phyloP scores from a whole-genome alignment of 257 asterid species.

The Fraxinus pennsylvanica region DNA sequence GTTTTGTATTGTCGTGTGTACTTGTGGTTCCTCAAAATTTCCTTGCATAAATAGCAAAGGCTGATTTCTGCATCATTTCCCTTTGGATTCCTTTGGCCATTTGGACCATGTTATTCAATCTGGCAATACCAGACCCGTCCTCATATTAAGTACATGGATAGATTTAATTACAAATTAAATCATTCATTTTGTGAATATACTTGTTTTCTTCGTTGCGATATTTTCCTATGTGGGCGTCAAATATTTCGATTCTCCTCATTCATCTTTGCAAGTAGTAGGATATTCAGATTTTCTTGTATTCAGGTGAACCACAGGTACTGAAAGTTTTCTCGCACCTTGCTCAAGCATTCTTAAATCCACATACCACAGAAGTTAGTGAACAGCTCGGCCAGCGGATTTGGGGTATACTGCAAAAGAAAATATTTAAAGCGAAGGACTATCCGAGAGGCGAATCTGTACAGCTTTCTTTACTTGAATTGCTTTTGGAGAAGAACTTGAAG shows the following conservation, averaged over 20 bases:
- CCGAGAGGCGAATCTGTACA: conserved; percentile 76
- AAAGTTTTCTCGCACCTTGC: conserved; percentile 75
- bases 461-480: conserved; percentile 61
- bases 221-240: neutral
- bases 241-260: neutral
- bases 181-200: neutral
- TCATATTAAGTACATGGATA: neutral
- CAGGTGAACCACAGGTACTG: conserved; percentile 81
- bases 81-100: neutral
- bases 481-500: conserved; percentile 74
- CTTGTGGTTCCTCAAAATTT: neutral
- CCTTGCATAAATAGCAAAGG: neutral
- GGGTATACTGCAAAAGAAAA: conserved; percentile 91
- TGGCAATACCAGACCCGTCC: neutral
- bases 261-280: neutral
- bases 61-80: neutral
- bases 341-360: conserved; percentile 80
- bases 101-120: neutral
- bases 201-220: neutral
- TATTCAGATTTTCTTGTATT: conserved; percentile 25
- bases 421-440: conserved; percentile 84
- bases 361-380: conserved; percentile 87
- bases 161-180: neutral
- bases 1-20: conserved; percentile 27
- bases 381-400: conserved; percentile 94